Evolutionary conservation across 2,329 filamentous ascomycete species (phyloP).

Genomic region (Arthrobotrys conoides): DNA sequence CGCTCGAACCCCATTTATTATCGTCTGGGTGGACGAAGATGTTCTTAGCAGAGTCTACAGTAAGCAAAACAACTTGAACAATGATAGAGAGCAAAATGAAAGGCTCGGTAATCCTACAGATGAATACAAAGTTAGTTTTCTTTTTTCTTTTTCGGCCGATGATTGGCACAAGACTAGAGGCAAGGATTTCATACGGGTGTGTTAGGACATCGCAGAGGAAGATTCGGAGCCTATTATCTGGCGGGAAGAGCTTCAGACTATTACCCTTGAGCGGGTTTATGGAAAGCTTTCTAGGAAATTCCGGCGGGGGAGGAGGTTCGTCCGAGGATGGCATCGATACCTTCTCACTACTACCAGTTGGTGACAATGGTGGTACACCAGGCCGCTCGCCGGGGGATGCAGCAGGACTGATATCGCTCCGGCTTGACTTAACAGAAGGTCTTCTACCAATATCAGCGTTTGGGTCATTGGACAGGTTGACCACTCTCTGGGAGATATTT

Average conservation of each 20-base stretch:
- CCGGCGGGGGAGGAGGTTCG: slow-evolving; percentile 68
- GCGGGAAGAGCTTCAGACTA: slow-evolving; percentile 85
- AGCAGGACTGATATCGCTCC: slow-evolving; percentile 73
- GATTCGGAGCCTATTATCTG: slow-evolving; percentile 80
- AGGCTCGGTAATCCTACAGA: slow-evolving; percentile 77
- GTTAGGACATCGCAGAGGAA: slow-evolving; percentile 86
- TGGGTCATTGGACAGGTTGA: slow-evolving; percentile 91
- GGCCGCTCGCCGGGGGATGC: slow-evolving; percentile 71
- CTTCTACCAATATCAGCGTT: slow-evolving; percentile 82
- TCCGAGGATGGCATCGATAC: slow-evolving; percentile 38
- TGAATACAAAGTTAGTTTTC: slow-evolving; percentile 37
- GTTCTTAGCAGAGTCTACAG: slow-evolving; percentile 82
- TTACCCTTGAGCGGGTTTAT: slow-evolving; percentile 87
- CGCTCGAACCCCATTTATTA: slow-evolving; percentile 75
- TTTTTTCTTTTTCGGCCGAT: too few species aligned
- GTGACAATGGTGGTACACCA: slow-evolving; percentile 71
- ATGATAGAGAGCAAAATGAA: slow-evolving; percentile 89
- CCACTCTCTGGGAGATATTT: slow-evolving; percentile 95
- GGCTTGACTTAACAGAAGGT: slow-evolving; percentile 72
- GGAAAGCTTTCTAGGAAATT: slow-evolving; percentile 66
- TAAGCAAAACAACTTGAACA: slow-evolving; percentile 87
- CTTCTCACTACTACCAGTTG: slow-evolving; percentile 40
- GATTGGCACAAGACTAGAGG: not conserved
- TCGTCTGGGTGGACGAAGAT: slow-evolving; percentile 77
- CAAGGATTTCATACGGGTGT: slow-evolving; percentile 72